Evolutionary conservation across 495 filamentous ascomycete genomes (phyloP), one percentile per base, ranked within the genome.

Genomic region (Cladorrhinum samala): DNA sequence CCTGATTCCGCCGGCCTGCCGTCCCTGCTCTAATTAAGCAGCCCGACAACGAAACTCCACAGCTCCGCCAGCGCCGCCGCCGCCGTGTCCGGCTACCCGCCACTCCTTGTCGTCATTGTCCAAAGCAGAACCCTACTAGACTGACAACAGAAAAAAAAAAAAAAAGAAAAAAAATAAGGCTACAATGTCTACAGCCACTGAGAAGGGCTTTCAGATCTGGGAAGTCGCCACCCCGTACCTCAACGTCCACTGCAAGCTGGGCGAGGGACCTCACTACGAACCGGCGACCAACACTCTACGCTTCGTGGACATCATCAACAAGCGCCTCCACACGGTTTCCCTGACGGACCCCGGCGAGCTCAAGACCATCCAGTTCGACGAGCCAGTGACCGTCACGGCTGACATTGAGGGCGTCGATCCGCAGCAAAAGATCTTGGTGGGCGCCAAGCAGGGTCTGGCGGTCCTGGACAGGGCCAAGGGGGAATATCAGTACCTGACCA

Each of bases 271-370:
- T 13, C 90, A 80, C 72, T 88, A 86, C 69, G 87, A 93, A 61
- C 65, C 75, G 23, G 68, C 69, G 19, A 83, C 77, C 38, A 78
- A 89, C 58, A 81, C 80, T 54, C 80, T 95, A 37, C 88, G 91
- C 56, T 95, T 93, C 68, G 83, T 95, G 54, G 91, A 97, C 72
- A 93, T 95, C 69, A 88, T 83, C 68, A 80, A 88, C 55, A 76
- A 86, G 64, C 81, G 84, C 55, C 65, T 95, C 38, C 90, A 94
- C 71, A 72, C 73, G 27, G 75, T 96, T 52, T 79, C 89, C 62
- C 72, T 93, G n/a, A 70, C 65, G 30, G 68, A 79, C 3, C 79
- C 84, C 18, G 70, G 68, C 13, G 84, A 86, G 38, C 73, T 91
- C 61, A 79, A 73, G 51, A 79, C 82, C 14, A 61, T 87, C 46